Percentiles rank a stretch among this genome's conserved stretches.
Evolutionary conservation across 768 basidiomycete genomes (phyloP).

Genomic region (Tylopilus plumbeoviolaceoides): DNA sequence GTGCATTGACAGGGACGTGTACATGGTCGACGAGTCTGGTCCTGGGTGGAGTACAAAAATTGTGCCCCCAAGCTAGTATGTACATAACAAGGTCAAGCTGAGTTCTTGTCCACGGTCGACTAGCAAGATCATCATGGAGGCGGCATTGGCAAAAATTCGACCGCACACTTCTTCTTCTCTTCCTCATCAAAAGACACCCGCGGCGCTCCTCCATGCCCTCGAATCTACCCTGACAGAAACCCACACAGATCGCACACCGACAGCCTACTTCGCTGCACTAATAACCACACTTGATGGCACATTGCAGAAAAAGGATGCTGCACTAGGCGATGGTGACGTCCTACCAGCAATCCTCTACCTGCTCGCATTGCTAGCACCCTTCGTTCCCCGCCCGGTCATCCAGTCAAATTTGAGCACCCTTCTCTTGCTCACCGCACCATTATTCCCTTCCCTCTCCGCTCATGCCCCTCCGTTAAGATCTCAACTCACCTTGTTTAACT

Average conservation of each 20-base stretch:
- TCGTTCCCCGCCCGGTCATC: slow-evolving; percentile 74
- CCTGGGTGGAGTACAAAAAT: too few species aligned
- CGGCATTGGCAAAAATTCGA: slow-evolving; percentile 77
- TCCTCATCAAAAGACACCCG: slow-evolving; percentile 87
- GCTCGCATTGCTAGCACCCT: slow-evolving; percentile 30
- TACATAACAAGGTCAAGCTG: not conserved
- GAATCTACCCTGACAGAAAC: slow-evolving; percentile 78
- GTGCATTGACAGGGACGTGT: too few species aligned
- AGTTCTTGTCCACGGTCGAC: not conserved
- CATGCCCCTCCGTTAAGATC: slow-evolving; percentile 84
- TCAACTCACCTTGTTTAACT: slow-evolving; percentile 72
- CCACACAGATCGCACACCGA: slow-evolving; percentile 62
- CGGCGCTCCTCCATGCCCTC: slow-evolving; percentile 77
- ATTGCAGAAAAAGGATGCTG: slow-evolving; percentile 52
- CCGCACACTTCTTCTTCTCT: slow-evolving; percentile 78
- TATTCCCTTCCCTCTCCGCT: slow-evolving; percentile 62
- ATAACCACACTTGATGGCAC: slow-evolving; percentile 80
- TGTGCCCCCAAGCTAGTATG: too few species aligned
- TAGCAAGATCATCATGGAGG: slow-evolving; percentile 44
- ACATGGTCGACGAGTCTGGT: too few species aligned
- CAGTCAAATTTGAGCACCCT: slow-evolving; percentile 69
- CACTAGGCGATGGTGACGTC: slow-evolving; percentile 70
- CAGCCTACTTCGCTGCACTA: slow-evolving; percentile 93
- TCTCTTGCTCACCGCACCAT: slow-evolving; percentile 68
- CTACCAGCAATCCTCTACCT: slow-evolving; percentile 33